These are phyloP conservation scores for Colletotrichum lentis DNA, from an alignment of 2,329 filamentous ascomycete genomes.

Conservation along the genomic window DNA sequence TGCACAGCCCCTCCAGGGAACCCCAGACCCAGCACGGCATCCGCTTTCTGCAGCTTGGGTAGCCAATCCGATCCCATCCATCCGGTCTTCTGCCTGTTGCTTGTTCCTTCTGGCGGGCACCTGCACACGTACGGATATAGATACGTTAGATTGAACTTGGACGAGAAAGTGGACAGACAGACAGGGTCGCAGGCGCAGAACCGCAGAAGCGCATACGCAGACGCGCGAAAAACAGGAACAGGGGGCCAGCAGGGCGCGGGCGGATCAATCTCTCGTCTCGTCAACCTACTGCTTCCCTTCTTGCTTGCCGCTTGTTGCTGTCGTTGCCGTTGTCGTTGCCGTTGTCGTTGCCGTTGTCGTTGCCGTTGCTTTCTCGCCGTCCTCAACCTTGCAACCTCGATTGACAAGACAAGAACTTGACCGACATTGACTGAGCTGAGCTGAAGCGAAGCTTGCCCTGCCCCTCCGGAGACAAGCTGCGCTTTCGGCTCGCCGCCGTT, in stretches of 20 bases:
- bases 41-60: slow-evolving; percentile 33
- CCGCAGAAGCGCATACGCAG: slow-evolving; percentile 14
- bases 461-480: slow-evolving; percentile 15
- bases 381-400: slow-evolving; percentile 11
- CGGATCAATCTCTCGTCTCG: slow-evolving; percentile 25
- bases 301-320: slow-evolving; percentile 21
- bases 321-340: slow-evolving; percentile 13
- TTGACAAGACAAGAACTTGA: slow-evolving; percentile 14
- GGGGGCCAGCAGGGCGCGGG: slow-evolving; percentile 27
- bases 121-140: slow-evolving; percentile 23
- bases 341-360: too few relatives aligned
- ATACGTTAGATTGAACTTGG: slow-evolving; percentile 27
- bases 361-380: slow-evolving; percentile 16
- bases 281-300: slow-evolving; percentile 29
- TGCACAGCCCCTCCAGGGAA: slow-evolving; percentile 37
- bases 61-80: slow-evolving; percentile 23
- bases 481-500: slow-evolving; percentile 22
- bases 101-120: slow-evolving; percentile 25
- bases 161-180: slow-evolving; percentile 34
- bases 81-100: slow-evolving; percentile 33
- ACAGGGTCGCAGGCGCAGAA: slow-evolving; percentile 24
- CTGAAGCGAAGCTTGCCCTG: slow-evolving; percentile 7
- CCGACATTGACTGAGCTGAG: slow-evolving; percentile 12
- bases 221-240: slow-evolving; percentile 36
- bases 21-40: slow-evolving; percentile 32